Base-by-base conservation (phyloP, 495 filamentous ascomycete species). In the Daldinia concentrica region DNA sequence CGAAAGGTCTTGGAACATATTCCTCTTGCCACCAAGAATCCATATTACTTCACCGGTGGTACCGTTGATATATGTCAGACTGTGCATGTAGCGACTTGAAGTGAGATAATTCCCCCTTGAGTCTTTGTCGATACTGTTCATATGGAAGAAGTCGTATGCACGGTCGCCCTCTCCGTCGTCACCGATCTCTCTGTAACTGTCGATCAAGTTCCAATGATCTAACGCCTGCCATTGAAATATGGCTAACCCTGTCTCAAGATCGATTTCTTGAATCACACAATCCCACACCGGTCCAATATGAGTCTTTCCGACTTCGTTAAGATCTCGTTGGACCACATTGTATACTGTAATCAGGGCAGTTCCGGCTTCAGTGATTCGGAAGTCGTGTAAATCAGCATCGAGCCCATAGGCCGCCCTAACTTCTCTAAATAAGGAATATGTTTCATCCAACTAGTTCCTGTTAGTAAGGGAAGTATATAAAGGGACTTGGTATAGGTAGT, bases 61-160 rank as follows among this genome's bases (percentile, higher is more conserved):
- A 41, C 86, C 86, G 51, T 87, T 88, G 66, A 90, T 84, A 65
- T 87, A 86, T 73, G 86, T 87, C 45, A 90, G 80, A 24, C 85
- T 80, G 67, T 82, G 84, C 9, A 83, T 84, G 68, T 89, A 84
- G 5, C 88, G 85, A 7, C 85, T 84, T 4, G 87, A 89, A 22
- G 89, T 84, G 51, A 89, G 71, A 71, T 89, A 89, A 74, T 88
- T 84, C 5, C 87, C 87, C 3, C 82, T 80, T 0, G 52, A 52
- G 69, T 87, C 84, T 71, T 88, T 88, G 72, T 88, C 87, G 65
- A 90, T 80, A 30, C 85, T 87, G 76, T 89, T 89, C 78, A 90
- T 87, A 78, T 89, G 87, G 80, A 89, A 89, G 76, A 86, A 89
- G 76, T 90, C 86, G 83, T 85, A 89, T 4, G 88, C 85, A 8